Evolutionary conservation across 1,139 yeast genomes (phyloP).

Genomic region (Groenewaldozyma auringiensis): DNA sequence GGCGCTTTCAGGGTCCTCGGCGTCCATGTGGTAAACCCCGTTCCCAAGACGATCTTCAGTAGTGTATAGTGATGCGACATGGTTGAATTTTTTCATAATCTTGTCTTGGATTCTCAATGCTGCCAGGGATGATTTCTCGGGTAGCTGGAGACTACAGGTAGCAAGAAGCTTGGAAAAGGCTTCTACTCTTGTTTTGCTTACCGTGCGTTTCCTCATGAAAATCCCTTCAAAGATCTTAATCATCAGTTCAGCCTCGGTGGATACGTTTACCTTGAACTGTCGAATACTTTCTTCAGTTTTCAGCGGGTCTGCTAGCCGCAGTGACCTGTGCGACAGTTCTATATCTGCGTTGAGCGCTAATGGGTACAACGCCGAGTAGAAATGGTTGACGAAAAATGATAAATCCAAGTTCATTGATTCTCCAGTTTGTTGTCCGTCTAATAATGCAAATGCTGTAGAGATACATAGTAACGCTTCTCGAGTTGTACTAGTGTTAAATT

Average conservation of each 20-base stretch:
- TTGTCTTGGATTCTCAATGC: constrained; percentile 69
- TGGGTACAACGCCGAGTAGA: constrained; percentile 59
- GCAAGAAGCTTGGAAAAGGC: constrained; percentile 80
- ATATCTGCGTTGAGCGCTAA: constrained; percentile 73
- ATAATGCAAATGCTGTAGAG: constrained; percentile 82
- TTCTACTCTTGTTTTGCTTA: constrained; percentile 62
- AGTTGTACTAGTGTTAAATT: constrained; percentile 35
- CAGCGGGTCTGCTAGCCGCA: constrained; percentile 72
- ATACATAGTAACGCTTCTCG: constrained; percentile 76
- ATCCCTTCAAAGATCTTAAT: constrained; percentile 71
- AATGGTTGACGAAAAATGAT: constrained; percentile 57
- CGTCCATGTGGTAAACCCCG: constrained; percentile 63
- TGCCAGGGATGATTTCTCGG: constrained; percentile 83
- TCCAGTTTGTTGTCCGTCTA: constrained; percentile 57
- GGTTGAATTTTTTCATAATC: constrained; percentile 54
- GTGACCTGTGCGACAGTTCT: constrained; percentile 74
- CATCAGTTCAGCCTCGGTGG: constrained; percentile 81
- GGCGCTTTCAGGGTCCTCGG: constrained; percentile 61
- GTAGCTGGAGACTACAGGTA: constrained; percentile 59
- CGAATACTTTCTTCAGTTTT: constrained; percentile 40
- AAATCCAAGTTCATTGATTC: constrained; percentile 35
- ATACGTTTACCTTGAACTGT: constrained; percentile 56
- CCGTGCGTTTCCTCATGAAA: constrained; percentile 70
- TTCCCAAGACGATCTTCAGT: constrained; percentile 83
- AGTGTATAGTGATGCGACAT: constrained; percentile 62